Base-by-base conservation (phyloP, 1,284 basidiomycete species). In the Sanghuangporus sanghuang region DNA sequence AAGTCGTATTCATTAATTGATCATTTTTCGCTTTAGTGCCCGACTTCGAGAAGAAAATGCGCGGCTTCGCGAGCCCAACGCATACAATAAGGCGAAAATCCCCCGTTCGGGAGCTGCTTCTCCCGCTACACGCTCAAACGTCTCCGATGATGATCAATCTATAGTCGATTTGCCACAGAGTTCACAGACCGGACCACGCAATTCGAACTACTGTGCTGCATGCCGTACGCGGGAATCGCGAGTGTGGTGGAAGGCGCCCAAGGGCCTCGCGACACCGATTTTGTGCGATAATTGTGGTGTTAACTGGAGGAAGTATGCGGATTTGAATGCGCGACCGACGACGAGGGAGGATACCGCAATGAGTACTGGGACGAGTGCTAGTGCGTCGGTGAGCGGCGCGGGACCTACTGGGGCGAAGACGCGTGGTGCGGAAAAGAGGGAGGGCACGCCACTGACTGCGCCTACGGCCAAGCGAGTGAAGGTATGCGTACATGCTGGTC, bases 241-340 rank as follows among this genome's bases (percentile, higher is more conserved):
- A 55, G 77, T 77, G 3, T 96, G 93, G 95, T 94, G 92, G 92
- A 88, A 90, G 74, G 88, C 92, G 58, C 90, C 92, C 4, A 90
- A 92, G 73, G 85, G 87, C 48, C 81, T 95, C 60, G 79, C 79
- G 21, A 86, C 83, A 1, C 80, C 79, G 62, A 81, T 93, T 53
- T 83, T 95, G 67, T 94, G 93, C 74, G 90, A 94, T 57, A 81
- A 74, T 38, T 96, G 93, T 71, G 93, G 93, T 57, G 79, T 81
- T 42, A 86, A 85, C 68, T 96, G 93, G 87, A 79, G 93, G 67
- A 95, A 95, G 74, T 96, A 96, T 72, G 93, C 92, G 0, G 92
- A 95, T 69, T 76, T 92, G 49, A 90, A 88, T 69, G 86, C 90
- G 18, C 79, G 89, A 46, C 85, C 86, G 8, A 64, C 67, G 5